Evolutionary conservation across 768 basidiomycete genomes (phyloP), one percentile per base, ranked within the genome.

Genomic region (Tricholomella constricta): DNA sequence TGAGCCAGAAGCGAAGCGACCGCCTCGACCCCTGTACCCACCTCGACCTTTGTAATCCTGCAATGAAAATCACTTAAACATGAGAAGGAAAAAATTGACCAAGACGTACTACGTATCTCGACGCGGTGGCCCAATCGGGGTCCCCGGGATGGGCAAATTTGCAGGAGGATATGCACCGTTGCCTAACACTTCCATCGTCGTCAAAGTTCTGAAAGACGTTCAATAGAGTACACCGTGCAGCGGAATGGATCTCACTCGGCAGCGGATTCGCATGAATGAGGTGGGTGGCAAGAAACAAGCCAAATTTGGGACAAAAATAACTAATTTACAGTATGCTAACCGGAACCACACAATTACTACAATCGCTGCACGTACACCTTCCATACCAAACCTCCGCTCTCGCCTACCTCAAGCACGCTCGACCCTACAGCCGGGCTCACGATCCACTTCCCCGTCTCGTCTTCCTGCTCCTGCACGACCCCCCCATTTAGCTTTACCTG

Each of bases 401-500:
- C 87, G 29, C 89, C 88, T 22, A 93, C 70, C 66, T 92, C 91
- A 25, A 93, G 65, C 15, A 83, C 69, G 59, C 82, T 88, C 4
- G 73, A 61, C 12, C 91, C 91, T 4, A 72, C 64, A 1, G 80
- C 74, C 15, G 90, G 68, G 15, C 79, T 77, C 14, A 89, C 70
- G 58, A 79, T 77, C 91, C 90, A 92, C 47, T 78, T 69, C 1
- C 80, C 79, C 40, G 72, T 67, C 15, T 72, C 68, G 22, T 76
- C 79, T 32, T 76, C 66, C 41, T 75, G 73, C 49, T 77, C 76
- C 25, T 76, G 71, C 17, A 83, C 68, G 3, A 77, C 47, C 27
- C 74, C 65, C 11, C 85, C 84, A 61, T 91, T 88, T 49, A 88
- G 58, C 65, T 84, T 83, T 41, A 90, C 70, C 52, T 87, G 81